Base-by-base conservation (phyloP, 1,139 yeast species). In the Taiozyma sp. region DNA sequence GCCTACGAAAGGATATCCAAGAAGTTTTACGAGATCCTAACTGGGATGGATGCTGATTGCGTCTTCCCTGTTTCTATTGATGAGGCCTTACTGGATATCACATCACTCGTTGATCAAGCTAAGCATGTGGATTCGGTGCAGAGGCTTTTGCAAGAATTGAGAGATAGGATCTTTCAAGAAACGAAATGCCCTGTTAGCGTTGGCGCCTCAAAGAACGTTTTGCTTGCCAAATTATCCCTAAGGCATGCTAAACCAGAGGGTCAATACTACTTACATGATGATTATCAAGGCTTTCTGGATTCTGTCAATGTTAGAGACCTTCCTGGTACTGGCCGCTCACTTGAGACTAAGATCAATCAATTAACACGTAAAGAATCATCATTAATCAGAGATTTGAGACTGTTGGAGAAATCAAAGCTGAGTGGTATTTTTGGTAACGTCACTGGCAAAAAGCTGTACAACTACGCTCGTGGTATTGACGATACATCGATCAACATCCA, bases 1-100 rank as follows among this genome's bases (percentile, higher is more conserved):
- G 76, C 79, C 7, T 91, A 92, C 64, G 96, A 88, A 62, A 64
- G 65, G 40, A 78, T 71, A 55, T 90, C 84, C 52, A 77, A 75
- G 56, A 70, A 64, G 57, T 81, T 80, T 62, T 93, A 78, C 65
- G 77, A 64, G 30, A 75, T 64, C 27, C 65, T 78, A 51, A 49
- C 55, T 14, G 63, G 58, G 0, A 54, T 73, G 8, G 65, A 69
- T 1, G 78, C 87, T 46, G 87, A 85, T 58, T 70, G 80, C 8
- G 77, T 93, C 2, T 75, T 82, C 44, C 98, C 99, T 0, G 91
- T 93, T 0, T 90, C 95, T 60, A 84, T 93, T 6, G 99, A 93
- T 67, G 99, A 93, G 64, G 97, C 90, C 0, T 70, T 93, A 30
- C 68, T 92, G 14, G 96, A 92, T 59, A 76, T 85, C 2, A 71